Base-by-base conservation (phyloP, 768 basidiomycete genomes). In the Floccularia luteovirens region DNA sequence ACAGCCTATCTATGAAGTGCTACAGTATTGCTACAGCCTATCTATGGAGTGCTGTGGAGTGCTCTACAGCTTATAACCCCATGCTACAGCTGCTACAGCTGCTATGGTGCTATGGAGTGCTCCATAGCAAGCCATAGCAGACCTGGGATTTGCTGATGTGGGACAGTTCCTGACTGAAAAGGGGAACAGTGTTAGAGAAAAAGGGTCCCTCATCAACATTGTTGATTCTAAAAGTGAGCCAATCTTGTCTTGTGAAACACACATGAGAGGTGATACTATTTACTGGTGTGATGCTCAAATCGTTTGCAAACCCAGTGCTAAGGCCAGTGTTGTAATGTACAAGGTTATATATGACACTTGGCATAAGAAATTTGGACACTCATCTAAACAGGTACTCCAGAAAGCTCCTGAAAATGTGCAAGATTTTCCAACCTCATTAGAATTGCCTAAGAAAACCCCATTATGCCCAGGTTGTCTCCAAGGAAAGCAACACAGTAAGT, bases 331-430 rank as follows among this genome's bases (percentile, higher is more conserved):
- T n/a, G n/a, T n/a, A 20, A 22, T 37, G 21, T 11, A 37, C 7
- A 24, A 24, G 8, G 36, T 5, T 23, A 23, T 13, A 6, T 37
- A 37, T 23, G 36, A 37, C 24, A 5, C 24, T 6, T 37, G 36
- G 36, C 36, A 37, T 23, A 16, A 37, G 16, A 16, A 20, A 21
- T 22, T 37, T 37, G 36, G 36, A 37, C 36, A 37, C n/a, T 23
- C 36, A 16, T n/a, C n/a, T n/a, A n/a, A n/a, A n/a, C n/a, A 37
- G 22, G 36, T 37, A 11, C 16, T 37, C 10, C 5, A 37, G 16
- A 21, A 24, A 16, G 6, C 20, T 21, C 5, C 5, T 6, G 21
- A 37, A 8, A 19, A 23, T 16, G n/a, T n/a, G n/a, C n/a, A n/a
- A n/a, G n/a, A n/a, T n/a, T 24, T 23, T 16, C 16, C 10, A 19